phyloP scores from a whole-genome alignment of 2,329 filamentous ascomycete species.

The Tolypocladium pustulatum region DNA sequence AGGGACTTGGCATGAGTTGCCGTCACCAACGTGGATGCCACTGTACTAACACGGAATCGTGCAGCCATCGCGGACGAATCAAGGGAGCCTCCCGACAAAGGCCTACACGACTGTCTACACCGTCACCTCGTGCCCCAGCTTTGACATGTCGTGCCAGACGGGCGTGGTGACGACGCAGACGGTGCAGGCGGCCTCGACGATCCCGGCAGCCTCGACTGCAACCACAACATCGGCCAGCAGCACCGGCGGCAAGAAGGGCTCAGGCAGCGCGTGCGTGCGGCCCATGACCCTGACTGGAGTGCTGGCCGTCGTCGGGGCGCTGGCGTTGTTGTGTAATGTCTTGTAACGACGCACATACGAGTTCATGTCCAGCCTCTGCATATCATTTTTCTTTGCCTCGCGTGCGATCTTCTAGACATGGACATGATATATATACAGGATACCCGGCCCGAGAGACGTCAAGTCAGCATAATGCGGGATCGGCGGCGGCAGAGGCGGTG shows the following conservation, averaged over 20 bases:
- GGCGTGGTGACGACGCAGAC: constrained; percentile 13
- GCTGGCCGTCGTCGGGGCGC: neutral
- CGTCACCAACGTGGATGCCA: neutral
- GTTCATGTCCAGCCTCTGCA: neutral
- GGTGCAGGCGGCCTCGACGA: neutral
- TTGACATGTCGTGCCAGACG: constrained; percentile 10
- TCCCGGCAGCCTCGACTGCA: neutral
- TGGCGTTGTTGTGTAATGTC: constrained; percentile 3
- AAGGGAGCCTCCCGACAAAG: constrained; percentile 3
- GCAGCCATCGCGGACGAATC: constrained; percentile 4
- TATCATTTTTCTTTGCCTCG: neutral
- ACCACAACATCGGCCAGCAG: neutral
- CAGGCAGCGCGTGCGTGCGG: constrained; percentile 5
- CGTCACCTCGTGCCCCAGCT: constrained; percentile 13
- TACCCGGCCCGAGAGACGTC: neutral
- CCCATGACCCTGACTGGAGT: neutral
- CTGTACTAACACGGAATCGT: neutral
- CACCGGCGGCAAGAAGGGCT: neutral
- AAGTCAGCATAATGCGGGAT: no score
- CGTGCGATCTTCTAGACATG: neutral
- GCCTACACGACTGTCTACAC: constrained; percentile 14
- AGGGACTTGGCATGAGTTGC: neutral
- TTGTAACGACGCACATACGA: neutral
- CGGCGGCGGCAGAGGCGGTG: neutral
- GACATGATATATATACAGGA: neutral